These are phyloP conservation scores for Phaeosphaeriaceae sp. DNA, from an alignment of 2,329 filamentous ascomycete genomes.

Conservation along the genomic window DNA sequence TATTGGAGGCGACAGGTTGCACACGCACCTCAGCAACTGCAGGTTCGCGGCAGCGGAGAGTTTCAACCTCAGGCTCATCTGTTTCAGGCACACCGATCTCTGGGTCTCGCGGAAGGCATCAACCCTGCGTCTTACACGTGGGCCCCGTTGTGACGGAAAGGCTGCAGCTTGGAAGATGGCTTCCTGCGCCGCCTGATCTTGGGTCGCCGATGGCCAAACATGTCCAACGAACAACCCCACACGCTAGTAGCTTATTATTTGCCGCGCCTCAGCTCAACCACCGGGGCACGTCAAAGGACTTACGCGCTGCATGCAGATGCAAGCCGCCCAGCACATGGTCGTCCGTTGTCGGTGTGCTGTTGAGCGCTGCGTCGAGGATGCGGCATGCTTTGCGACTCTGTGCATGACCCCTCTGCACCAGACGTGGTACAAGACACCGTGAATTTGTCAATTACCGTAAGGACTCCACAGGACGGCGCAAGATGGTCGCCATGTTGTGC, in stretches of 20 bases:
- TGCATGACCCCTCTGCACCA: slow-evolving; percentile 19
- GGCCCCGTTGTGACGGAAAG: slow-evolving; percentile 19
- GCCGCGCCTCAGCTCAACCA: slow-evolving; percentile 11
- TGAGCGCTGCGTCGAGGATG: slow-evolving; percentile 9
- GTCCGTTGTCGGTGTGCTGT: slow-evolving; percentile 13
- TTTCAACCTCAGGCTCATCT: slow-evolving; percentile 12
- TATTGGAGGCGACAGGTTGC: slow-evolving; percentile 6
- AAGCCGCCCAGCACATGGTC: slow-evolving; percentile 17
- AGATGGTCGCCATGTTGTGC: slow-evolving; percentile 10
- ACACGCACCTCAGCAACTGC: slow-evolving; percentile 11
- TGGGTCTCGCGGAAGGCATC: slow-evolving; percentile 17
- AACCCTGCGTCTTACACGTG: slow-evolving; percentile 23
- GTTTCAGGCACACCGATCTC: slow-evolving; percentile 18
- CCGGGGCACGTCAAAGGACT: slow-evolving; percentile 3
- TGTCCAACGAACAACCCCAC: slow-evolving; percentile 4
- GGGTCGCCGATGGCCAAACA: slow-evolving; percentile 6
- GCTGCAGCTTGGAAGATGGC: slow-evolving; percentile 9
- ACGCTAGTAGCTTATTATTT: slow-evolving; percentile 11
- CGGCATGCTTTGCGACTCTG: slow-evolving; percentile 19
- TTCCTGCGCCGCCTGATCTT: slow-evolving; percentile 12
- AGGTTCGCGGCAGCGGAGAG: slow-evolving; percentile 15
- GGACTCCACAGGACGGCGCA: slow-evolving; percentile 1
- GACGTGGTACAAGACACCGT: slow-evolving; percentile 23
- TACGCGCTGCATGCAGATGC: slow-evolving; percentile 14
- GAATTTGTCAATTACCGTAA: slow-evolving; percentile 11